A percentile compares a stretch with the other conserved stretches of the same genome.
These are phyloP conservation scores for Botrytis aclada DNA, from an alignment of 2,329 filamentous ascomycete genomes.

Conservation along the genomic window DNA sequence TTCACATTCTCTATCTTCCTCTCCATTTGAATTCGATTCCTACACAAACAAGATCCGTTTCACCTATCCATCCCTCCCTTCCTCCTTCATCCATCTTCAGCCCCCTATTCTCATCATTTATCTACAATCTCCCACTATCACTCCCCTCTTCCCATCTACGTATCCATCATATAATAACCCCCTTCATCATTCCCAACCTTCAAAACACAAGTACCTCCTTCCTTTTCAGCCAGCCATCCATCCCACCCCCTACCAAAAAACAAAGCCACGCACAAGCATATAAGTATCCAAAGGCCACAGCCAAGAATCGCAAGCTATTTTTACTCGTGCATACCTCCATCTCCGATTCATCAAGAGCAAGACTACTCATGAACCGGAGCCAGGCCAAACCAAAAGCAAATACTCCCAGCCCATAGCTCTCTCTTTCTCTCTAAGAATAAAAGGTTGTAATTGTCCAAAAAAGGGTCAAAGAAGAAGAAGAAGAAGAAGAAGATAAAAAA, in stretches of 20 bases:
- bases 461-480: neutral
- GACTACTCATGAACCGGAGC: neutral
- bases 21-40: neutral
- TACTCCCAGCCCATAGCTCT: neutral
- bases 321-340: neutral
- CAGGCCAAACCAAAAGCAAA: neutral
- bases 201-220: neutral
- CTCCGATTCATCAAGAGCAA: neutral
- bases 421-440: constrained; percentile 4
- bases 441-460: constrained; percentile 9
- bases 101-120: neutral
- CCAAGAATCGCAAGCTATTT: neutral
- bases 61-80: neutral
- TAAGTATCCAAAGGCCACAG: neutral
- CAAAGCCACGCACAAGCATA: neutral
- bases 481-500: neutral
- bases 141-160: neutral
- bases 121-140: neutral
- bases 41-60: neutral
- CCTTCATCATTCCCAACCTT: neutral
- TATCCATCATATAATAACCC: neutral
- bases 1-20: neutral
- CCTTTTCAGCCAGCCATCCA: neutral
- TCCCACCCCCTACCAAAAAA: neutral
- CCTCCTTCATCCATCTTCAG: neutral